Evolutionary conservation across 257 asterid species (phyloP).

Genomic region (Przewalskia tangutica): DNA sequence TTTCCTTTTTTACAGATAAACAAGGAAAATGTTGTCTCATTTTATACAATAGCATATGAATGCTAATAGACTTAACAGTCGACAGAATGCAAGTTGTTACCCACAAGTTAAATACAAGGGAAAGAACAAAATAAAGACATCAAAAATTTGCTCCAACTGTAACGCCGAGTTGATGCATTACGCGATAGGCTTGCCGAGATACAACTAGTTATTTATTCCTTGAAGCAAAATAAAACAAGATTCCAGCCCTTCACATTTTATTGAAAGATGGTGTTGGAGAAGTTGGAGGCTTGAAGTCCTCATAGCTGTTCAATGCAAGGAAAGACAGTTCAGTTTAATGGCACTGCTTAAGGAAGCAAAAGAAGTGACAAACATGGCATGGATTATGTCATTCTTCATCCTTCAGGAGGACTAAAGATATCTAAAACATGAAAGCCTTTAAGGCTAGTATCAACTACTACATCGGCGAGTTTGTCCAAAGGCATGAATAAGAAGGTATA

Average conservation of each 20-base stretch:
- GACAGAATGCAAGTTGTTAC: not conserved
- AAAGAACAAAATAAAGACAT: not conserved
- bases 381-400: not conserved
- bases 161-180: not conserved
- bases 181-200: not conserved
- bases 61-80: not conserved
- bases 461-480: not conserved
- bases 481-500: not conserved
- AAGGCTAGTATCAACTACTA: not conserved
- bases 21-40: not conserved
- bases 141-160: constrained; percentile 1
- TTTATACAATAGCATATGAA: not conserved
- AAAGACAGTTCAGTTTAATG: constrained; percentile 1
- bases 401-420: not conserved
- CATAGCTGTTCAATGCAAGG: constrained; percentile 43
- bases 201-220: not conserved
- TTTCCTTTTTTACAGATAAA: not conserved
- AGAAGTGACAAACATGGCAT: not conserved
- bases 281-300: constrained; percentile 77
- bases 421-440: not conserved
- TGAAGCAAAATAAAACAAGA: not conserved
- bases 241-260: constrained; percentile 15
- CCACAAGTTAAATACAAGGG: not conserved
- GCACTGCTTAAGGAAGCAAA: not conserved
- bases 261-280: constrained; percentile 49